Evolutionary conservation across 768 basidiomycete species (phyloP).

Genomic region (Pholiota molesta): DNA sequence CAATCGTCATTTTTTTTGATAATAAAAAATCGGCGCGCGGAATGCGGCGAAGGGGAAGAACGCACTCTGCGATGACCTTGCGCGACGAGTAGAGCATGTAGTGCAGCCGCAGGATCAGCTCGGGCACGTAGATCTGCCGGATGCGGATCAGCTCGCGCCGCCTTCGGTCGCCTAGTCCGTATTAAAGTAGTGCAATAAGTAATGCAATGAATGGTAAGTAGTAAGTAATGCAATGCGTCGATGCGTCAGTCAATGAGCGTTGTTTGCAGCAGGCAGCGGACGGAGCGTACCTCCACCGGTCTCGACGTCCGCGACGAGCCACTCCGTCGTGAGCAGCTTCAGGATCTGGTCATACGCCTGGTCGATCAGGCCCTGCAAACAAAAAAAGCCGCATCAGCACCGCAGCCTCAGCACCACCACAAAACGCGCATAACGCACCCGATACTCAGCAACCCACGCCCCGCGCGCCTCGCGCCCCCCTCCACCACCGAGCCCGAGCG

Average conservation of each 20-base stretch:
- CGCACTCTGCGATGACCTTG: slow-evolving; percentile 66
- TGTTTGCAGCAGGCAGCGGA: too few relatives aligned
- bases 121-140: slow-evolving; percentile 87
- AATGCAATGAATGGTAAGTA: too few relatives aligned
- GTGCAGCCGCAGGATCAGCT: slow-evolving; percentile 87
- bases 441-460: slow-evolving; percentile 69
- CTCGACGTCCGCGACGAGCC: slow-evolving; percentile 66
- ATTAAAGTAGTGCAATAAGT: too few relatives aligned
- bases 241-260: too few relatives aligned
- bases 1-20: too few relatives aligned
- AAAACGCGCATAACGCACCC: too few relatives aligned
- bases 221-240: too few relatives aligned
- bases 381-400: not conserved
- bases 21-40: too few relatives aligned
- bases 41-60: slow-evolving; percentile 15
- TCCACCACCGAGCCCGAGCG: slow-evolving; percentile 23
- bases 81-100: slow-evolving; percentile 68
- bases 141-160: slow-evolving; percentile 75
- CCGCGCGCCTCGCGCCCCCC: slow-evolving; percentile 53
- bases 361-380: slow-evolving; percentile 56
- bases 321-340: slow-evolving; percentile 76
- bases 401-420: too few relatives aligned
- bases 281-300: slow-evolving; percentile 38
- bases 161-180: slow-evolving; percentile 59
- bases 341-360: slow-evolving; percentile 65